Evolutionary conservation across 140 eudicot genomes (phyloP), one percentile per base, ranked within the genome.

Genomic region (Senecio squalidus): DNA sequence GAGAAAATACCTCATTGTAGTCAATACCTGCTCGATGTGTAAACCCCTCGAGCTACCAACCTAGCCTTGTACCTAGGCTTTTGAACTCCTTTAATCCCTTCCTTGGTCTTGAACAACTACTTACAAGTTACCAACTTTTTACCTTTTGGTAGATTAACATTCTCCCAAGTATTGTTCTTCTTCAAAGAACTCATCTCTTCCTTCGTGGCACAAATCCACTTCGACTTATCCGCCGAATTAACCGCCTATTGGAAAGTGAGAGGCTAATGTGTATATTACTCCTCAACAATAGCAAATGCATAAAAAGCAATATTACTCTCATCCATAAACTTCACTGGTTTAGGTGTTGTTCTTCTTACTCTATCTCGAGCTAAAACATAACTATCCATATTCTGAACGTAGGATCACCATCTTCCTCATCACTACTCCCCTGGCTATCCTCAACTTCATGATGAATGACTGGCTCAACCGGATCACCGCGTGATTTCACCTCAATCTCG

Each of bases 1-100:
- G 52, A 9, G 71, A 65, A 17, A 65, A 65, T 3, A 49, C 25
- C 24, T 65, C 61, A 28, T 17, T 50, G 31, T n/a, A 64, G 21
- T 49, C 21, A 0, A 64, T 13, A 0, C 70, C 60, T 30, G 36
- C 36, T 30, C 18, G 13, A 8, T 51, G 39, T 5, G 52, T 22
- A 21, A 17, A 36, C 0, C 38, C 36, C 33, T n/a, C 24, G 4
- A 16, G 61, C 48, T 34, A 51, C 71, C 24, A 63, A 16, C 23
- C 64, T 17, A 4, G 64, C 49, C 15, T 55, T 27, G n/a, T n/a
- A 55, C 18, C 26, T 29, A 1, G 26, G 44, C 10, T 38, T 38
- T 5, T 38, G 14, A 38, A 38, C 26, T 0, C 44, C 44, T n/a
- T 27, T 6, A 6, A 34, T 30, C 8, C 44, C 62, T 30, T 55